Base-by-base conservation (phyloP, 805 yeast species). In the Yamadazyma philogaea region DNA sequence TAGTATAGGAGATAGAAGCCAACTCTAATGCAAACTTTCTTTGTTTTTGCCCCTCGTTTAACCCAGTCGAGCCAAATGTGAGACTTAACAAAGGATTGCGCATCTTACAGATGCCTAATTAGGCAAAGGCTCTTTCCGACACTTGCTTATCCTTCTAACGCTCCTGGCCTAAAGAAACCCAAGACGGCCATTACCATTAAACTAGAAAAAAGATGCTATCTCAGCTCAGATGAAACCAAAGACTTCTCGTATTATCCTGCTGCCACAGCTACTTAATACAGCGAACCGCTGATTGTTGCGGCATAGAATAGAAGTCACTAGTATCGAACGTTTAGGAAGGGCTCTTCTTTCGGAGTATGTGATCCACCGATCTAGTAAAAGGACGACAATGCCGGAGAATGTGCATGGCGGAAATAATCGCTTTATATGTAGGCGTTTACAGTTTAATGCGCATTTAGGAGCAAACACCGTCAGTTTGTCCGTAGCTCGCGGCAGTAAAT, bases 361-460 rank as follows among this genome's bases (percentile, higher is more conserved):
- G n/a, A n/a, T n/a, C n/a, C n/a, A n/a, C n/a, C n/a, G n/a, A n/a
- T n/a, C n/a, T n/a, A n/a, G n/a, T n/a, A n/a, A n/a, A n/a, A n/a
- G n/a, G n/a, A n/a, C n/a, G n/a, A n/a, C n/a, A n/a, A n/a, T n/a
- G n/a, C n/a, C n/a, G 28, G 28, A 24, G 28, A 12, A 15, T 30
- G 20, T 15, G 20, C 20, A 26, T 7, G 16, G 35, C 22, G 35
- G 35, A 34, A 34, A n/a, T 22, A 18, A n/a, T 19, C 16, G 15
- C 14, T 22, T 19, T 33, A 22, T 11, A 5, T 18, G 35, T 27
- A 30, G 20, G 28, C 24, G 19, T 31, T 38, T 38, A 14, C 41
- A 38, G 41, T 35, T 38, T 38, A 22, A 15, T 4, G 41, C 41
- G 41, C 41, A 26, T 21, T 31, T 38, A 38, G 24, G 36, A 17